Evolutionary conservation across 257 asterid genomes (phyloP), one percentile per base, ranked within the genome.

Genomic region (Lantana camara): DNA sequence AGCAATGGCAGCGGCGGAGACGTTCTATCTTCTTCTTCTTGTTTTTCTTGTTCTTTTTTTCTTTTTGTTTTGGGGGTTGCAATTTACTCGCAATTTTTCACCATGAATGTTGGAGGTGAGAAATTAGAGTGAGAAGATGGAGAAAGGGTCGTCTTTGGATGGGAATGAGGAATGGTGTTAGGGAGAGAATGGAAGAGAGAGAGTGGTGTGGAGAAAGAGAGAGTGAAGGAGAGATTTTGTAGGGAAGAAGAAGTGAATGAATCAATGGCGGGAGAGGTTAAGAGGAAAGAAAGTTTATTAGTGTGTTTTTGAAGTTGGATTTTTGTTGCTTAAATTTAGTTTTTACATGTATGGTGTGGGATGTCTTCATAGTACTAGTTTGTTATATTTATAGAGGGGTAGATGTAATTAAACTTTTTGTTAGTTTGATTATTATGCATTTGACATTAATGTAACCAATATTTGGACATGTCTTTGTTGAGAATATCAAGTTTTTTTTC

Each of bases 221-320:
- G 63, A 59, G 66, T 68, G 85, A 72, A 69, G 12, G 78, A 70
- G 89, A 82, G 77, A 63, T 19, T 73, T 82, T 87, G 79, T 78
- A 72, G 87, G 81, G 63, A 41, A 69, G 56, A 70, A 14, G 19
- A 11, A n/a, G 50, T n/a, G n/a, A 1, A 55, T 34, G 57, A 68
- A 74, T 23, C 19, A 32, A 71, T 66, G 73, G 77, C 75, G 71
- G 79, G 83, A 79, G 77, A 56, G 11, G 4, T n/a, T 27, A 2
- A 27, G 32, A 42, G 27, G 62, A 34, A 27, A 16, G 12, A 64
- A 38, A 4, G 4, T 49, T 7, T 14, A 5, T 45, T 13, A 30
- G 13, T 5, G 19, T 12, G 9, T 14, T 14, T 41, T 49, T 20
- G 66, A 14, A 22, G 27, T 29, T 42, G 58, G 32, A 27, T 2